These are phyloP conservation scores for Delonix regia DNA, from an alignment of 306 rosid genomes.

Conservation along the genomic window DNA sequence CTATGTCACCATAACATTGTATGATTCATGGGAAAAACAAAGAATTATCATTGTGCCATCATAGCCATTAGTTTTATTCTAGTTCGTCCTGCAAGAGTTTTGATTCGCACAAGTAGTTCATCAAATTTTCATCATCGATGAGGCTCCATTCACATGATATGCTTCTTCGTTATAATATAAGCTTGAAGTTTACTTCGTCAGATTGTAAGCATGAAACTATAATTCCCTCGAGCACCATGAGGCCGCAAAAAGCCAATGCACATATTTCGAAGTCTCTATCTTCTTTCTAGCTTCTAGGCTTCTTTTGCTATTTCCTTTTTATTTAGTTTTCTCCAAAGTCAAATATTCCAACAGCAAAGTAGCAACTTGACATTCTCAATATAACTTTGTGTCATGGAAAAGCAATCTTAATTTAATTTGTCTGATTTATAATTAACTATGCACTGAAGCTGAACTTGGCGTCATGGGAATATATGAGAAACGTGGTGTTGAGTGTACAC, in stretches of 20 bases:
- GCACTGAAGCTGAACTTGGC: slow-evolving; percentile 17
- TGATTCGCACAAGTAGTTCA: no score
- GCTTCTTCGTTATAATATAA: not conserved
- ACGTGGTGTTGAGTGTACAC: slow-evolving; percentile 17
- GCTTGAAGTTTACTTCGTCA: no score
- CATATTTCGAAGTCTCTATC: not conserved
- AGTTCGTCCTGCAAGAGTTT: no score
- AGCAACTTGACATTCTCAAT: slow-evolving; percentile 25
- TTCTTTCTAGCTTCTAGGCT: not conserved
- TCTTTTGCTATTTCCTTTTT: not conserved
- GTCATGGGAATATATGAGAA: slow-evolving; percentile 44
- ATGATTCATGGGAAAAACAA: not conserved
- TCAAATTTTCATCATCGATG: not conserved
- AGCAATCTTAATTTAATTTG: slow-evolving; percentile 16
- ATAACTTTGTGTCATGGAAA: slow-evolving; percentile 8
- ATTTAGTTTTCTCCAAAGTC: not conserved
- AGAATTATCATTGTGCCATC: not conserved
- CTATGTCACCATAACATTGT: not conserved
- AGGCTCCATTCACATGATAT: not conserved
- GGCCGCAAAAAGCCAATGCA: not conserved
- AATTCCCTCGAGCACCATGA: not conserved
- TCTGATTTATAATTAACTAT: not conserved
- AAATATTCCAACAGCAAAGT: slow-evolving; percentile 45
- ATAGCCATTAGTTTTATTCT: not conserved
- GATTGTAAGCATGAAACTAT: not conserved